These are phyloP conservation scores for Prunus mume DNA, from an alignment of 306 rosid genomes.

Conservation along the genomic window DNA sequence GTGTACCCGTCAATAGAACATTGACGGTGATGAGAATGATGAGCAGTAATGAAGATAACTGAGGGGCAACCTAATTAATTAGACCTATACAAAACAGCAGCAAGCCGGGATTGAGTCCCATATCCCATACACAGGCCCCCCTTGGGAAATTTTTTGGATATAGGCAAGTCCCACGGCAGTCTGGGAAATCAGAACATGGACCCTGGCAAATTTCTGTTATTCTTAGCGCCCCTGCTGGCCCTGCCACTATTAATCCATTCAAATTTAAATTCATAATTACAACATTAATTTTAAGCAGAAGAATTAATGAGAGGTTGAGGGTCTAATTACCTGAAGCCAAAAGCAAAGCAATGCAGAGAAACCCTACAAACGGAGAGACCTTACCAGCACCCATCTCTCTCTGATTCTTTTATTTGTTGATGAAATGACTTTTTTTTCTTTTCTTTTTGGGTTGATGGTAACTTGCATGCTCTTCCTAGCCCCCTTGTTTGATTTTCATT, in stretches of 20 bases:
- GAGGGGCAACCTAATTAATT: no score
- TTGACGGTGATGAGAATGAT: no score
- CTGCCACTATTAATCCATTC: neutral
- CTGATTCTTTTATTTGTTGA: neutral
- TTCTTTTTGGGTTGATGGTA: no score
- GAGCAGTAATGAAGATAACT: no score
- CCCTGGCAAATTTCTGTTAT: neutral
- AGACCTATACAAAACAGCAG: neutral
- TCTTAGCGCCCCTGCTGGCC: neutral
- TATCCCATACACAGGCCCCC: constrained; percentile 11
- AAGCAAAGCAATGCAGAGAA: constrained; percentile 6
- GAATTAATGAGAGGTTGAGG: neutral
- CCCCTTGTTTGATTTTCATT: no score
- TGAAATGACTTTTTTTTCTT: neutral
- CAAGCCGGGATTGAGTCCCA: neutral
- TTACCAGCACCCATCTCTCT: neutral
- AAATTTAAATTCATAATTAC: no score
- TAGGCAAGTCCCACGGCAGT: constrained; percentile 17
- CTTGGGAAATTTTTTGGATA: neutral
- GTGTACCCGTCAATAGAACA: no score
- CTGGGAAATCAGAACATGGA: neutral
- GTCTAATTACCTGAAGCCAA: neutral
- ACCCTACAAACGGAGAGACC: neutral
- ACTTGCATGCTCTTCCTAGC: no score
- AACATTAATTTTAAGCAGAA: neutral